Evolutionary conservation across 805 yeast genomes (phyloP).

Genomic region (Tetrapisispora arboricola): DNA sequence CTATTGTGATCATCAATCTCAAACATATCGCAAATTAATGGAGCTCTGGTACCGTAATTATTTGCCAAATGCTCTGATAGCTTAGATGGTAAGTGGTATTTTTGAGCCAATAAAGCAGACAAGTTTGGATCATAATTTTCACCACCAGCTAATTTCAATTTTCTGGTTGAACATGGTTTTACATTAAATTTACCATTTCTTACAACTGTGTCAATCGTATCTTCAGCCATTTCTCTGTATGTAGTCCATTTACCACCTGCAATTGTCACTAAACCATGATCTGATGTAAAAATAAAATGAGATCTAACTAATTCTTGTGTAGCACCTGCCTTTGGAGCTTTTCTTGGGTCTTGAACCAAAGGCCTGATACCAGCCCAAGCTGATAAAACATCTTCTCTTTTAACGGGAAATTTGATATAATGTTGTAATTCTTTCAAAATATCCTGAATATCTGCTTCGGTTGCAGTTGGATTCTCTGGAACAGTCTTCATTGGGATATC

Average conservation of each 20-base stretch:
- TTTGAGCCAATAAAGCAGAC: constrained; percentile 71
- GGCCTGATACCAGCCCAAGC: constrained; percentile 99
- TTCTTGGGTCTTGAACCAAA: constrained; percentile 72
- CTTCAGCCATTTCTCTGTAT: constrained; percentile 95
- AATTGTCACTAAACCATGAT: constrained; percentile 71
- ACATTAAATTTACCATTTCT: constrained; percentile 35
- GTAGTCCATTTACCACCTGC: constrained; percentile 99
- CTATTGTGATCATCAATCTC: constrained; percentile 43
- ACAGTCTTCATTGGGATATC: constrained; percentile 72
- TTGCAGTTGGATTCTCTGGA: constrained; percentile 70
- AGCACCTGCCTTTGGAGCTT: constrained; percentile 34
- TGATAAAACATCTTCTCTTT: constrained; percentile 81
- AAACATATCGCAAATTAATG: constrained; percentile 55
- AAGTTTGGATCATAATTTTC: constrained; percentile 66
- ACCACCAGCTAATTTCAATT: constrained; percentile 63
- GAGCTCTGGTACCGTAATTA: constrained; percentile 86
- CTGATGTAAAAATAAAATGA: constrained; percentile 66
- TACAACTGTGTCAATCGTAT: constrained; percentile 70
- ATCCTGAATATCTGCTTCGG: constrained; percentile 81
- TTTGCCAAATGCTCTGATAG: constrained; percentile 74
- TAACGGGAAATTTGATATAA: constrained; percentile 79
- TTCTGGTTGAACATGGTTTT: constrained; percentile 33
- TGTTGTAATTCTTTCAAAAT: constrained; percentile 80
- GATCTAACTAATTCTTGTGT: constrained; percentile 89
- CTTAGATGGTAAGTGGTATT: constrained; percentile 57